Conservation (phyloP, 148 eudicot genomes). For the Vaccinium darrowii region DNA sequence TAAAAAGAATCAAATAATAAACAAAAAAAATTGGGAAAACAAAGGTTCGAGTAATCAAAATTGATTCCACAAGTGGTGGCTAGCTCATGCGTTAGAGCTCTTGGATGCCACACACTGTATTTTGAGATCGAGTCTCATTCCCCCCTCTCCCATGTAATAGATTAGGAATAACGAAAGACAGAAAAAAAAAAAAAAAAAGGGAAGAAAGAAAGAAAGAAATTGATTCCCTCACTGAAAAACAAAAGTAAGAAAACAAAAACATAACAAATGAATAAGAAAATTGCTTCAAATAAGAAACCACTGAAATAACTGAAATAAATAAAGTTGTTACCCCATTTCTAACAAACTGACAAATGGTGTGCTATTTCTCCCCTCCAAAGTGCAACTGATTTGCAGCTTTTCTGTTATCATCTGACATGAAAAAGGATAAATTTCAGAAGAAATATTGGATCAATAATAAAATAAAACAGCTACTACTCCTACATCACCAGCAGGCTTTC, state of each 20-base stretch:
- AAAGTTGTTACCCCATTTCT: conserved; percentile 19
- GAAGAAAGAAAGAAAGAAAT: no score
- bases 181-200: no score
- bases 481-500: conserved; percentile 24
- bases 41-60: not conserved
- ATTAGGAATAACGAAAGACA: no score
- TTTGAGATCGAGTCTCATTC: no score
- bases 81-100: no score
- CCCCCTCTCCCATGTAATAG: no score
- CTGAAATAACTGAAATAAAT: not conserved
- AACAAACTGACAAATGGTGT: conserved; percentile 22
- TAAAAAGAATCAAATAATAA: not conserved
- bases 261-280: not conserved
- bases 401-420: conserved; percentile 27
- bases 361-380: conserved; percentile 11
- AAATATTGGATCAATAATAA: conserved; percentile 9
- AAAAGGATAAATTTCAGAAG: not conserved
- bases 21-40: not conserved
- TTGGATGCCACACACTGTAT: no score
- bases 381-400: conserved; percentile 25
- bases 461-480: not conserved
- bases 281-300: conserved; percentile 15
- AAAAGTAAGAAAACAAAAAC: conserved; percentile 7
- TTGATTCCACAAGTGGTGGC: not conserved
- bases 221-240: conserved; percentile 4